phyloP scores from a whole-genome alignment of 176 grass and related monocot genomes.

The Oryza punctata region DNA sequence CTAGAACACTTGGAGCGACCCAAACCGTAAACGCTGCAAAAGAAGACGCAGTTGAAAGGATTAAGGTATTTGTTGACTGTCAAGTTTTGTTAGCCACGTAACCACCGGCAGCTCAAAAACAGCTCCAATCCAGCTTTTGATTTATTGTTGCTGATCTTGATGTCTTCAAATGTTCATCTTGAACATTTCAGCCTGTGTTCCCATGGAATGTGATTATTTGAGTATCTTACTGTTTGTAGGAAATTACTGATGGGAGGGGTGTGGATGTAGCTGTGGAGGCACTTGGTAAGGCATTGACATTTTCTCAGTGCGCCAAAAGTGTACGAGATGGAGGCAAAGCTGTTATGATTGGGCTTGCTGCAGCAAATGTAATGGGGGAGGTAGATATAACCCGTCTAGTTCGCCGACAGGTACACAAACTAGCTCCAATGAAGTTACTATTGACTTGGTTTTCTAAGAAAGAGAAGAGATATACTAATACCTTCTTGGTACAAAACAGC shows the following conservation, averaged over 20 bases:
- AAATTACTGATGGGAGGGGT: constrained; percentile 92
- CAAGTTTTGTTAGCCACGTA: not conserved
- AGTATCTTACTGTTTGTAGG: constrained; percentile 47
- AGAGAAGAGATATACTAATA: not conserved
- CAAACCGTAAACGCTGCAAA: constrained; percentile 83
- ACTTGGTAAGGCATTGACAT: constrained; percentile 90
- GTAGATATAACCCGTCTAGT: constrained; percentile 92
- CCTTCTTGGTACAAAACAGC: not conserved
- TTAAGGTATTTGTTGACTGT: constrained; percentile 56
- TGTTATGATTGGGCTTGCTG: constrained; percentile 95
- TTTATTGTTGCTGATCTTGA: not conserved
- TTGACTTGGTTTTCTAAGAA: not conserved
- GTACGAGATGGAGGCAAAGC: constrained; percentile 98
- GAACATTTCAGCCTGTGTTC: not conserved
- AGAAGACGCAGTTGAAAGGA: constrained; percentile 91
- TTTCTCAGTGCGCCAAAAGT: constrained; percentile 79
- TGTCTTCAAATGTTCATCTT: constrained; percentile 5
- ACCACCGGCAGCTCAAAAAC: not conserved
- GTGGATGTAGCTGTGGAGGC: constrained; percentile 96
- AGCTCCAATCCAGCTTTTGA: not conserved
- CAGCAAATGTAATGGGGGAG: constrained; percentile 77
- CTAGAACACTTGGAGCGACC: constrained; percentile 83
- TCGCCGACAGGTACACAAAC: constrained; percentile 71
- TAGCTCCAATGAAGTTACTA: not conserved
- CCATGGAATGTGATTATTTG: constrained; percentile 27